phyloP scores from a whole-genome alignment of 1,139 yeast species.

The Taphrina pruni region DNA sequence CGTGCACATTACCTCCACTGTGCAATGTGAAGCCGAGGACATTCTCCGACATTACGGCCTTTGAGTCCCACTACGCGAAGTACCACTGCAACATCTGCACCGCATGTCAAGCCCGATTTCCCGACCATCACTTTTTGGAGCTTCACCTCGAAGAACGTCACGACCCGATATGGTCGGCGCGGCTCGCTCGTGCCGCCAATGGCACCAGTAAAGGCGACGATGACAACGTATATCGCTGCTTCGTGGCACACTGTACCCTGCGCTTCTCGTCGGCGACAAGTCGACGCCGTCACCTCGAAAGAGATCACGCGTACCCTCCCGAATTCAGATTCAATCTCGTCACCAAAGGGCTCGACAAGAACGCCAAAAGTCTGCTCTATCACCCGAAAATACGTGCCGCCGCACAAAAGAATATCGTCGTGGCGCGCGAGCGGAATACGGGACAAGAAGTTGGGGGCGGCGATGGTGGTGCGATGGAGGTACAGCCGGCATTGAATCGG shows the following conservation, averaged over 20 bases:
- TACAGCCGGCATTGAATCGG: neutral
- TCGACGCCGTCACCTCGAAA: conserved; percentile 21
- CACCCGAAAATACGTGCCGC: neutral
- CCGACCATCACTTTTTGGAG: conserved; percentile 54
- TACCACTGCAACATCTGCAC: conserved; percentile 52
- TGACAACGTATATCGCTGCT: conserved; percentile 45
- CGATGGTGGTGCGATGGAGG: neutral
- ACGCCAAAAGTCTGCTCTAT: conserved; percentile 27
- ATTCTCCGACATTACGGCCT: conserved; percentile 36
- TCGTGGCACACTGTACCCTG: conserved; percentile 11
- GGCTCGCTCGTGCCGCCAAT: conserved; percentile 52
- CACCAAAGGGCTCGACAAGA: conserved; percentile 6
- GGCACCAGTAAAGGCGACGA: no score
- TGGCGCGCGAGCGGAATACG: neutral
- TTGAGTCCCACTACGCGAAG: conserved; percentile 44
- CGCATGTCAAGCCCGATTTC: conserved; percentile 57
- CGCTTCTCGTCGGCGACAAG: conserved; percentile 9
- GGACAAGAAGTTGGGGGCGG: neutral
- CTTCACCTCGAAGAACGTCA: conserved; percentile 63
- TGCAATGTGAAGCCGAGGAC: conserved; percentile 44
- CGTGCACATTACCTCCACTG: conserved; percentile 46
- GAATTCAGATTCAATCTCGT: conserved; percentile 33
- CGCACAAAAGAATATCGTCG: neutral
- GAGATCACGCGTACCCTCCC: conserved; percentile 27
- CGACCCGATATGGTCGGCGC: conserved; percentile 57